phyloP scores from a whole-genome alignment of 1,284 basidiomycete genomes.

The Dichomitus squalens region DNA sequence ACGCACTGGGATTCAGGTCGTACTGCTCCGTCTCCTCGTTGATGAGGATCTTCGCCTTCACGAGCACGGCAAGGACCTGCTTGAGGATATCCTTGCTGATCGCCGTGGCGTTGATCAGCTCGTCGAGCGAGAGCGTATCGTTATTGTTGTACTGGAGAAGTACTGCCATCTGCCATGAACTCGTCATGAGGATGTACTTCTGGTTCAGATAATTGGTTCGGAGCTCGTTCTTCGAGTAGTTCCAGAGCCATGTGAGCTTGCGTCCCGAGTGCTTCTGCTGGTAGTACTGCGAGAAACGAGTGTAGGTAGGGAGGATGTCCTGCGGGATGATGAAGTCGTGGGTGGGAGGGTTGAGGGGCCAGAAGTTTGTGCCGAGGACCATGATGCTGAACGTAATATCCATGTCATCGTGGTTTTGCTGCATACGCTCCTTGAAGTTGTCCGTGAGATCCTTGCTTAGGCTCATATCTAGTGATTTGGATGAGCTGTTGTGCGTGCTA shows the following conservation, averaged over 20 bases:
- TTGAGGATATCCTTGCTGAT: constrained; percentile 85
- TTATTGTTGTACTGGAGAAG: constrained; percentile 93
- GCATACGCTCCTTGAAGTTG: constrained; percentile 94
- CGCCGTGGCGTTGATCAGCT: constrained; percentile 82
- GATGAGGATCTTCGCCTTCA: constrained; percentile 89
- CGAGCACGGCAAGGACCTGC: constrained; percentile 81
- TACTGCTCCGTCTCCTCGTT: constrained; percentile 87
- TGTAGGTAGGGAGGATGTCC: constrained; percentile 86
- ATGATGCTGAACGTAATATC: constrained; percentile 92
- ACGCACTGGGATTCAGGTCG: constrained; percentile 90
- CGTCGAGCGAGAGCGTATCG: constrained; percentile 82
- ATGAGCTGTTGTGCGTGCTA: constrained; percentile 8
- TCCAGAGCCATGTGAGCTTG: constrained; percentile 98
- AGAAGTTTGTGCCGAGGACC: constrained; percentile 95
- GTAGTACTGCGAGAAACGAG: constrained; percentile 94
- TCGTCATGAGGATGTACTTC: constrained; percentile 96
- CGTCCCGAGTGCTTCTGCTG: constrained; percentile 93
- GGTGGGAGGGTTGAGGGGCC: constrained; percentile 86
- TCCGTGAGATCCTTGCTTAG: constrained; percentile 96
- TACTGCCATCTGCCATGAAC: constrained; percentile 94
- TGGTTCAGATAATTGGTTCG: constrained; percentile 91
- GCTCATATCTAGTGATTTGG: constrained; percentile 75
- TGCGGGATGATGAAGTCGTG: constrained; percentile 90
- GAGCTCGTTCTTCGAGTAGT: constrained; percentile 95
- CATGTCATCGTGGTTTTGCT: constrained; percentile 80